Evolutionary conservation across 2,329 filamentous ascomycete genomes (phyloP), one percentile per base, ranked within the genome.

Genomic region (Venturia nashicola): DNA sequence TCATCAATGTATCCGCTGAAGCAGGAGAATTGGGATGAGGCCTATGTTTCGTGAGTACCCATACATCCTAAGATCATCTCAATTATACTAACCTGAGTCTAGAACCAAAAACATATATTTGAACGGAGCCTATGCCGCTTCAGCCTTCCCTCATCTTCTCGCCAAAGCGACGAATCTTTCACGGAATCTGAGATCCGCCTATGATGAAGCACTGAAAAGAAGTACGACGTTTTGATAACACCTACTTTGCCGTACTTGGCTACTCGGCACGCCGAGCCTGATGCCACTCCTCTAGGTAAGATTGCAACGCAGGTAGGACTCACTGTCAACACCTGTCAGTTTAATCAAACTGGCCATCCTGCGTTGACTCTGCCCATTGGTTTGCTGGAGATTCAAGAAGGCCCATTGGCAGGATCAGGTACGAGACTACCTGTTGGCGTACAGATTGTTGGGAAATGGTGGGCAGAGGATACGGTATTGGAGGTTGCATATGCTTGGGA

Each of bases 321-420:
- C 65, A 83, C 80, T 0, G 77, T 75, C 18, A 85, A 86, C 67
- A 86, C 83, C 5, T 79, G 79, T 11, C 75, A 79, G 2, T 85
- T 85, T 70, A 82, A 85, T 67, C 75, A 80, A 2, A 84, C 81
- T 0, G 82, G 82, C 0, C 82, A 84, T 66, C 82, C 83, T 0
- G 83, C 81, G 0, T 69, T 85, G 66, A 76, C 78, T 0, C 71
- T 84, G 57, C 82, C 82, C 0, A 73, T 81, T 42, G 82, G 82
- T 0, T 76, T 79, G 67, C 71, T 77, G 2, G 72, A 74, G 2
- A 74, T 78, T 1, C 66, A 68, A 16, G 75, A 80, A 61, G 75
- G 77, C 2, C 71, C 71, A 1, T 67, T 70, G 6, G 67, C 67
- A 0, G 66, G 66, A 3, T 65, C 65, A 12, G 62, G 69, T 8